Base-by-base conservation (phyloP, 345 rosid genomes). In the Moricandia arvensis region DNA sequence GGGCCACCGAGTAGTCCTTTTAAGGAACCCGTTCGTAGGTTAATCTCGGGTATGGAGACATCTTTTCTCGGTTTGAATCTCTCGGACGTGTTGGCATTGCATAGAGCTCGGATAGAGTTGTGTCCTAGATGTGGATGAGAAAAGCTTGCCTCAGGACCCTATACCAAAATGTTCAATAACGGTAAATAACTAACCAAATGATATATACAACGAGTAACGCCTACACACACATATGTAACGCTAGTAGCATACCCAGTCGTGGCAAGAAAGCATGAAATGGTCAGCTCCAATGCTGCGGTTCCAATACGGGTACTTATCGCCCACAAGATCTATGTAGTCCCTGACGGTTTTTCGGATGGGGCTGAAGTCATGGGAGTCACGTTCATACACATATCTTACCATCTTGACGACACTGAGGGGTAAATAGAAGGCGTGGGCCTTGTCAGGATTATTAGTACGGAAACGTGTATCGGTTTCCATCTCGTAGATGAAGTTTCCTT, bases 201-300 rank as follows among this genome's bases (percentile, higher is more conserved):
- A 34, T 34, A 34, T 34, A 34, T 34, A 34, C 24, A 21, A 21
- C 24, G 24, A 21, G 24, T 21, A 21, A 21, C 24, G 24, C 24
- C 24, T 33, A 7, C 37, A 34, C 12, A 8, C 13, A 45, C 35
- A 10, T 3, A 43, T 13, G 6, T 43, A 12, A 17, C 0, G 26
- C 59, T n/a, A 16, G 11, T 63, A 86, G 27, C 63, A 0, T 82
- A 85, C 97, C 98, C 98, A 93, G 13, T 93, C 97, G 24, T 91
- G 97, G 85, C 98, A 93, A 41, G 98, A 86, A 27, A 93, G 87
- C 79, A 89, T 89, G 85, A 93, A 87, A 75, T 93, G 98, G 68
- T 91, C 98, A 0, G 91, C 87, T 0, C 97, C 98, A 0, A 84
- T 83, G 82, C 98, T 93, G 2, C 90, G 87, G 74, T 93, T 93